Evolutionary conservation across 192 early-diverging fungal species (phyloP).

Genomic region (Backusella parvicylindrica): DNA sequence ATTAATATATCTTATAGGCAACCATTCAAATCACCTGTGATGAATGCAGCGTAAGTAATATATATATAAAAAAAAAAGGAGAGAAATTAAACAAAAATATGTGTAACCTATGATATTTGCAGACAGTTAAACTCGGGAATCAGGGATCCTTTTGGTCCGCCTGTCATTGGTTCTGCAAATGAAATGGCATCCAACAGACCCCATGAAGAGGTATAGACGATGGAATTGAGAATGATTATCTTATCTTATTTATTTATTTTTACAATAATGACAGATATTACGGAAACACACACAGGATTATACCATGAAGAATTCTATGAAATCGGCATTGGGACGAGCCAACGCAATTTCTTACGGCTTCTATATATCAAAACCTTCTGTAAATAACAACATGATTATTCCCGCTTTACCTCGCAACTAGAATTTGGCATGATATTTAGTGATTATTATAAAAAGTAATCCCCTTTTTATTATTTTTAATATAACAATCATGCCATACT

Average conservation of each 20-base stretch:
- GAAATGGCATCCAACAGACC: neutral
- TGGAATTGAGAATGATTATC: too few relatives aligned
- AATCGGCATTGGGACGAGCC: neutral
- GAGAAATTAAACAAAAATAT: too few relatives aligned
- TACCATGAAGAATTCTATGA: slow-evolving; percentile 12
- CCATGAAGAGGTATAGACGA: slow-evolving; percentile 9
- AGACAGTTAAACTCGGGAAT: neutral
- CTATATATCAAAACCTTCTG: slow-evolving; percentile 9
- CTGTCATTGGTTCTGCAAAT: neutral
- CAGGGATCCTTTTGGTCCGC: slow-evolving; percentile 8
- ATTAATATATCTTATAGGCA: neutral
- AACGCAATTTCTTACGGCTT: neutral
- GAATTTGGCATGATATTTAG: neutral
- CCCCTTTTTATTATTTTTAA: neutral
- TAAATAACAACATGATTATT: slow-evolving; percentile 22
- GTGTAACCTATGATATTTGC: neutral
- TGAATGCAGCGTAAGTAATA: neutral
- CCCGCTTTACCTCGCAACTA: slow-evolving; percentile 15
- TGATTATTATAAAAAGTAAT: neutral
- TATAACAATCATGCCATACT: slow-evolving; percentile 1
- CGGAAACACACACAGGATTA: slow-evolving; percentile 22
- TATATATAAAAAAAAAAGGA: neutral
- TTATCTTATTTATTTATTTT: neutral
- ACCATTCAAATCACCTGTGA: slow-evolving; percentile 1
- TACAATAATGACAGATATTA: neutral